Conservation (phyloP, 192 early-diverging fungal species). For the Lunasporangiospora selenospora region DNA sequence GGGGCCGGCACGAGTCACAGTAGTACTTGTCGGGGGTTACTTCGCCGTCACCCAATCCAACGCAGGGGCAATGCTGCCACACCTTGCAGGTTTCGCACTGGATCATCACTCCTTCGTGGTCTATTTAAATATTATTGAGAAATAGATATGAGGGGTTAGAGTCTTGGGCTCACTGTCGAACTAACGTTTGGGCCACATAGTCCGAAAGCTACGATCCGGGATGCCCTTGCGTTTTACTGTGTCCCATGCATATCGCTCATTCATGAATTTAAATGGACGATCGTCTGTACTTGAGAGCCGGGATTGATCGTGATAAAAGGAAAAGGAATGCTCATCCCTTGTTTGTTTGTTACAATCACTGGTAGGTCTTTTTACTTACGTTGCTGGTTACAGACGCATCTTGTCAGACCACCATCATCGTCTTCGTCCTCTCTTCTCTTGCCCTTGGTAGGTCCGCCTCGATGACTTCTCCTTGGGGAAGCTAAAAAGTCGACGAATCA, state of each 20-base stretch:
- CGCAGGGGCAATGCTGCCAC: slow-evolving; percentile 96
- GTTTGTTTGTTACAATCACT: too few relatives aligned
- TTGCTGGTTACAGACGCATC: slow-evolving; percentile 59
- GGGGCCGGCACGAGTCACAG: slow-evolving; percentile 90
- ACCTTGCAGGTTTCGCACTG: slow-evolving; percentile 93
- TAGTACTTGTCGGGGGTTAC: slow-evolving; percentile 91
- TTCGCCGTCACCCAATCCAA: slow-evolving; percentile 75
- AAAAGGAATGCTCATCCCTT: too few relatives aligned
- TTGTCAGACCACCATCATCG: slow-evolving; percentile 57
- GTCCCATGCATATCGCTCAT: too few relatives aligned
- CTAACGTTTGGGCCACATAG: too few relatives aligned
- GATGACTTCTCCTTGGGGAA: slow-evolving; percentile 45
- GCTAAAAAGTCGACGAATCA: slow-evolving; percentile 11
- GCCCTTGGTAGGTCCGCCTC: slow-evolving; percentile 34
- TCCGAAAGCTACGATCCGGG: too few relatives aligned
- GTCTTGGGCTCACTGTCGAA: background rate
- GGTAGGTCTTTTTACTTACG: too few relatives aligned
- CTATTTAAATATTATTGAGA: slow-evolving; percentile 15
- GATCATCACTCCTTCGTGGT: slow-evolving; percentile 82
- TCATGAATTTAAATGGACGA: too few relatives aligned
- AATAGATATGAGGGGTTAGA: background rate
- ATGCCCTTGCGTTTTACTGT: too few relatives aligned
- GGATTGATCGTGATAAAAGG: too few relatives aligned
- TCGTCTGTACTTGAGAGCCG: too few relatives aligned
- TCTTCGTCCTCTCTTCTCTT: slow-evolving; percentile 42